These are phyloP conservation scores for Didymella lethalis DNA, from an alignment of 2,329 filamentous ascomycete species.

Conservation along the genomic window DNA sequence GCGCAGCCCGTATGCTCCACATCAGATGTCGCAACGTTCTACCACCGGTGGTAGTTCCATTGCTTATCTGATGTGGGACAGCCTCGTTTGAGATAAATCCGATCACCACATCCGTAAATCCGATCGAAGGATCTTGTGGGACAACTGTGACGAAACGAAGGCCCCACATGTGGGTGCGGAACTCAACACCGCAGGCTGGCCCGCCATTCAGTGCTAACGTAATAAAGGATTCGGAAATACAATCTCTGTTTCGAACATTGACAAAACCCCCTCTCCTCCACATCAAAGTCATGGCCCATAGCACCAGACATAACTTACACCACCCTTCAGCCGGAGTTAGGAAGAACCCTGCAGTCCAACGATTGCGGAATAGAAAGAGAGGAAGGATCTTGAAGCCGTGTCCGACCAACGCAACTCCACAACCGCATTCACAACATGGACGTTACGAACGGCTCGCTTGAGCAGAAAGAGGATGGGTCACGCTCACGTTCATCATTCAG, in stretches of 20 bases:
- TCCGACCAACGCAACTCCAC: background rate
- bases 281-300: constrained; percentile 10
- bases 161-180: constrained; percentile 16
- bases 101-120: constrained; percentile 16
- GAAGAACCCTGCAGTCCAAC: background rate
- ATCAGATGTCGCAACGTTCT: background rate
- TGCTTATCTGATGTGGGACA: constrained; percentile 4
- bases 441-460: background rate
- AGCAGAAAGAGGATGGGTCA: constrained; percentile 8
- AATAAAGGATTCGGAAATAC: constrained; percentile 12
- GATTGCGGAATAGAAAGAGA: background rate
- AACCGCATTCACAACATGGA: background rate
- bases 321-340: background rate
- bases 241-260: background rate
- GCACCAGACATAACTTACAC: background rate
- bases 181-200: constrained; percentile 1
- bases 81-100: background rate
- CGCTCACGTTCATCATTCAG: constrained; percentile 7
- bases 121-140: constrained; percentile 8
- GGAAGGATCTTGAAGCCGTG: background rate
- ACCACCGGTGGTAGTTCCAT: background rate
- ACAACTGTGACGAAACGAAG: background rate
- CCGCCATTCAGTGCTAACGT: constrained; percentile 7
- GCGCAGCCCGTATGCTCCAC: background rate
- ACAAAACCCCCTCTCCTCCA: constrained; percentile 19